phyloP scores from a whole-genome alignment of 2,329 filamentous ascomycete genomes.

The Ceratocystis alfenasii region DNA sequence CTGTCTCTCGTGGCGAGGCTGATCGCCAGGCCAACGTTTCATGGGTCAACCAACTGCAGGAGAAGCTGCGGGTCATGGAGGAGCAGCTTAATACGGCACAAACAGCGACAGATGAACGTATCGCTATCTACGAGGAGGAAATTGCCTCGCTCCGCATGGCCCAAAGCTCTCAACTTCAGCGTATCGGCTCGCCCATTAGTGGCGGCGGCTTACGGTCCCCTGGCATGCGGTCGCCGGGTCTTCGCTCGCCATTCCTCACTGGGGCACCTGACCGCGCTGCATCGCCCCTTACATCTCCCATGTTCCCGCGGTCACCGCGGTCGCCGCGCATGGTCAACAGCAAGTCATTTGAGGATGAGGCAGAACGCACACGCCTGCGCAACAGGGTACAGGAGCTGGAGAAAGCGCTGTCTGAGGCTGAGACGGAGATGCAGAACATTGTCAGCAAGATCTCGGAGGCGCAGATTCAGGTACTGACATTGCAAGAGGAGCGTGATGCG shows the following conservation, averaged over 20 bases:
- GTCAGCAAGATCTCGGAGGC: constrained; percentile 67
- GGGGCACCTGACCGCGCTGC: constrained; percentile 23
- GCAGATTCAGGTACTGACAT: constrained; percentile 70
- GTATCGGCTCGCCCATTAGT: constrained; percentile 30
- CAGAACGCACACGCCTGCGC: constrained; percentile 63
- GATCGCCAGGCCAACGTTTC: constrained; percentile 70
- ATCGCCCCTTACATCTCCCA: constrained; percentile 30
- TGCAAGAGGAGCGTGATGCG: constrained; percentile 63
- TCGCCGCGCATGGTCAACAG: constrained; percentile 43
- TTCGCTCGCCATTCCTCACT: constrained; percentile 25
- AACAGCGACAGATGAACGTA: constrained; percentile 71
- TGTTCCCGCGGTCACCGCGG: constrained; percentile 31
- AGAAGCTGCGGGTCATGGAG: constrained; percentile 67
- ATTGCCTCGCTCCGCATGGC: constrained; percentile 62
- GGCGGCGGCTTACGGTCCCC: constrained; percentile 28
- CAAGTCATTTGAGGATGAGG: constrained; percentile 58
- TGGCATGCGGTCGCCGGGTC: constrained; percentile 14
- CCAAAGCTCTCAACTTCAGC: constrained; percentile 63
- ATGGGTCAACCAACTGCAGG: constrained; percentile 74
- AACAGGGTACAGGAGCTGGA: constrained; percentile 75
- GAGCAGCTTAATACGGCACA: constrained; percentile 75
- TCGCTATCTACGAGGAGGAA: constrained; percentile 77
- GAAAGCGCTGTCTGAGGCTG: constrained; percentile 46
- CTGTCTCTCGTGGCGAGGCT: constrained; percentile 69
- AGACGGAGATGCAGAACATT: constrained; percentile 72